Evolutionary conservation across 164 flowering plant genomes (phyloP).

Genomic region (Brasenia schreberi): DNA sequence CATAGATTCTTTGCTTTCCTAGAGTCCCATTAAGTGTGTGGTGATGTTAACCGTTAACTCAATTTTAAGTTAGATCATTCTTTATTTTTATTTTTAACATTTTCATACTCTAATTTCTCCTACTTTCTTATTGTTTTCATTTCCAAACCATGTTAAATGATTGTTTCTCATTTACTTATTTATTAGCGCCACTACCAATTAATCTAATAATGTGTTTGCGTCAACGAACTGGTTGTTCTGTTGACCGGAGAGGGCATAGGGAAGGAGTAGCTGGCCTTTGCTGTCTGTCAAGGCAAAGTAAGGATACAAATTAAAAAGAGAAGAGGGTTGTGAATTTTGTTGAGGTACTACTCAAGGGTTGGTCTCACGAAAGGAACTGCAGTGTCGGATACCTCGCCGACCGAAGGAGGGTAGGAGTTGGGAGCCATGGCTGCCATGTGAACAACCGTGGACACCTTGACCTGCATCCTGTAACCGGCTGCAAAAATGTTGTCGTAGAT

Average conservation of each 20-base stretch:
- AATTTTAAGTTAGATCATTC: too few species aligned
- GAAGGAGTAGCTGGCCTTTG: background rate
- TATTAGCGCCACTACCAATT: too few species aligned
- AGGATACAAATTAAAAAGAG: conserved; percentile 5
- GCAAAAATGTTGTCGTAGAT: background rate
- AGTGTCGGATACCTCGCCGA: background rate
- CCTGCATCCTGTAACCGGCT: background rate
- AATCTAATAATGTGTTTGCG: background rate
- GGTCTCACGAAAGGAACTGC: background rate
- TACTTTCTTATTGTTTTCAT: too few species aligned
- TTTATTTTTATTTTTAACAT: too few species aligned
- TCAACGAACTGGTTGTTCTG: too few species aligned
- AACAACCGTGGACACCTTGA: conserved; percentile 4
- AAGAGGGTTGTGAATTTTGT: conserved; percentile 1
- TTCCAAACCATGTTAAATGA: too few species aligned
- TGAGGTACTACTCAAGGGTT: background rate
- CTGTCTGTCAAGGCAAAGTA: background rate
- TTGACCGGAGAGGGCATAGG: conserved; percentile 1
- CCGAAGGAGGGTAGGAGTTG: conserved; percentile 5
- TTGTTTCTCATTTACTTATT: too few species aligned
- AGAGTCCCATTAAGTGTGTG: too few species aligned
- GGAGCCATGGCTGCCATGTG: background rate
- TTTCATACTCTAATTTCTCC: too few species aligned
- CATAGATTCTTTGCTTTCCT: too few species aligned
- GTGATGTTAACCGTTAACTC: too few species aligned